A percentile compares a stretch with the other conserved stretches of the same genome.
phyloP scores from a whole-genome alignment of 257 asterid species.

The Scutellaria galericulata region DNA sequence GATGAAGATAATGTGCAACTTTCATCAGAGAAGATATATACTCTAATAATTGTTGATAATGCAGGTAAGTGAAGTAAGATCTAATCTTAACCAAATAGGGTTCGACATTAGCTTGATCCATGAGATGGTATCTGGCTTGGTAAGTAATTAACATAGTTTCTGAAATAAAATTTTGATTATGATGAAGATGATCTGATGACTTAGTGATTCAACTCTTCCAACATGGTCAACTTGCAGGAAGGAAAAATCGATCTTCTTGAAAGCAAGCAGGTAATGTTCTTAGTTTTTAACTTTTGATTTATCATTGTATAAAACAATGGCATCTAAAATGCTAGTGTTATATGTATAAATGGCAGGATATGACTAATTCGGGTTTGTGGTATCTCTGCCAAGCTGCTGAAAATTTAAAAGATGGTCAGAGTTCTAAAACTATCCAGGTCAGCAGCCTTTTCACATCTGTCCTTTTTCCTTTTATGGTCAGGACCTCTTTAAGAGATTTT shows the following conservation, averaged over 20 bases:
- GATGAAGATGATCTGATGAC: neutral
- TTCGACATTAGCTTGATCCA: slow-evolving; percentile 63
- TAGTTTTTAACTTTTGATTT: neutral
- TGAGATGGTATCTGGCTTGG: slow-evolving; percentile 80
- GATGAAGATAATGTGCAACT: slow-evolving; percentile 18
- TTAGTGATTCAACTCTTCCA: slow-evolving; percentile 29
- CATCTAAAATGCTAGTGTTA: slow-evolving; percentile 27
- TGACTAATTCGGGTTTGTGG: slow-evolving; percentile 78
- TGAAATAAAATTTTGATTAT: slow-evolving; percentile 13
- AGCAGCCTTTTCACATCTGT: slow-evolving; percentile 15
- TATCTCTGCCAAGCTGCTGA: slow-evolving; percentile 81
- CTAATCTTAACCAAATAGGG: slow-evolving; percentile 73
- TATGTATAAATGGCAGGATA: slow-evolving; percentile 50
- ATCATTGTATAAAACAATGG: neutral
- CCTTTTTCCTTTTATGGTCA: neutral
- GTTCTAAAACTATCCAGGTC: slow-evolving; percentile 65
- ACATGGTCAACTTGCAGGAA: slow-evolving; percentile 56
- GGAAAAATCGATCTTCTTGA: slow-evolving; percentile 80
- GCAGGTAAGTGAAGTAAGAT: slow-evolving; percentile 72
- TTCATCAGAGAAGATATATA: slow-evolving; percentile 2
- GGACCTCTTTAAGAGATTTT: slow-evolving; percentile 1
- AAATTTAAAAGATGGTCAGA: slow-evolving; percentile 55
- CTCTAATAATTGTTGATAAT: slow-evolving; percentile 30
- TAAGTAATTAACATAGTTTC: slow-evolving; percentile 40
- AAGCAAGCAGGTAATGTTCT: slow-evolving; percentile 68